A percentile compares a stretch with the other conserved stretches of the same genome.
phyloP scores from a whole-genome alignment of 2,329 filamentous ascomycete species.

The Alternaria alternata region DNA sequence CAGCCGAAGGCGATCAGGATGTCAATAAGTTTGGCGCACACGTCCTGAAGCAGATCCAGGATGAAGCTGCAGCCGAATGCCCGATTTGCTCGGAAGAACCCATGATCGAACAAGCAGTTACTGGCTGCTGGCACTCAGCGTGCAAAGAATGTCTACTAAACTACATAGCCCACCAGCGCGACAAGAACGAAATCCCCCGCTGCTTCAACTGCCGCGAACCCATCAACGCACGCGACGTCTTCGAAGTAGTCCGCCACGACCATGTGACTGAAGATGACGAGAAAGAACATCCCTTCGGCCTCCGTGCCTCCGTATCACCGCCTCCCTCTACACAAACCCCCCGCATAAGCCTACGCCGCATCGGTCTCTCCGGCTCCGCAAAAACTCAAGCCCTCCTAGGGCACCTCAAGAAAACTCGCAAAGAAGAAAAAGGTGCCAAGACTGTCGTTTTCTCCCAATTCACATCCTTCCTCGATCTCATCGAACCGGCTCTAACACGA shows the following conservation, averaged over 20 bases:
- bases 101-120: constrained; percentile 93
- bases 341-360: constrained; percentile 67
- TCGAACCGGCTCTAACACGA: constrained; percentile 78
- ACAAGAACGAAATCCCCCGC: constrained; percentile 76
- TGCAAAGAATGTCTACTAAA: constrained; percentile 93
- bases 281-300: constrained; percentile 14
- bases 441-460: constrained; percentile 97
- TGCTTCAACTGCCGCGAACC: constrained; percentile 92
- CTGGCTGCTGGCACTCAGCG: constrained; percentile 96
- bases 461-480: constrained; percentile 92
- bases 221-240: constrained; percentile 84
- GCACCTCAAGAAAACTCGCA: constrained; percentile 74
- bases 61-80: constrained; percentile 87
- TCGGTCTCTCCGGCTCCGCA: constrained; percentile 77
- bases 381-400: constrained; percentile 84
- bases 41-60: constrained; percentile 88
- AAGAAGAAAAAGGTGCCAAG: constrained; percentile 74
- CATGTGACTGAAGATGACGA: constrained; percentile 54
- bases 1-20: constrained; percentile 65
- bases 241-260: constrained; percentile 87
- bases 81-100: constrained; percentile 95
- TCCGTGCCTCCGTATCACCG: constrained; percentile 36
- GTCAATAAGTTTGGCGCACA: constrained; percentile 83
- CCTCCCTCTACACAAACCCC: constrained; percentile 45
- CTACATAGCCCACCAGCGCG: constrained; percentile 86